A percentile compares a stretch with the other conserved stretches of the same genome.
Conservation (phyloP, 208 protist species). For the Phytomonas francai region DNA sequence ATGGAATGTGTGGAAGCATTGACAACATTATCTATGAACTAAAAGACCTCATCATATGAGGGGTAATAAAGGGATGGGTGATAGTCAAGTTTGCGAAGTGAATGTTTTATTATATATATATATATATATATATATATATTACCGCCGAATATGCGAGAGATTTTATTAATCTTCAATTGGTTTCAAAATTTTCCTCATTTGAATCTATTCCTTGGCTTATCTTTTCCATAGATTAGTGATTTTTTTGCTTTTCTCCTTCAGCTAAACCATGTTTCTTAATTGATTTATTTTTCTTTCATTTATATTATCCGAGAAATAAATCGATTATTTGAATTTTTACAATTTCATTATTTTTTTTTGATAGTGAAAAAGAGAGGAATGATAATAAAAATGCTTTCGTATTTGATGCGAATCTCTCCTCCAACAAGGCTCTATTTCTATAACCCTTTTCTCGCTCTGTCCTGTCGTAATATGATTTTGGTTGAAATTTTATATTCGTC, state of each 20-base stretch:
- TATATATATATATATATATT: neutral
- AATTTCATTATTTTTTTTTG: neutral
- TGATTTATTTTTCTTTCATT: neutral
- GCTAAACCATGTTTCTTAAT: too few species aligned
- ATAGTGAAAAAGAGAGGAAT: too few species aligned
- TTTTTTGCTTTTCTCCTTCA: neutral
- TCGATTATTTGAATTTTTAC: neutral
- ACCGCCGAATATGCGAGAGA: neutral
- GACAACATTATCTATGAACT: conserved; percentile 24
- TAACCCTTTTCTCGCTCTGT: neutral
- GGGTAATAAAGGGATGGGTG: neutral
- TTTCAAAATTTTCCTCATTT: too few species aligned
- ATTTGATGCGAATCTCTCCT: too few species aligned
- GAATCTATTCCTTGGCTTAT: too few species aligned
- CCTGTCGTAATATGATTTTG: neutral
- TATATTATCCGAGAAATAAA: neutral
- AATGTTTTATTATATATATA: neutral
- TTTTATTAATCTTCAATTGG: too few species aligned
- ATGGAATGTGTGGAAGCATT: conserved; percentile 23
- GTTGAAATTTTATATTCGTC: neutral
- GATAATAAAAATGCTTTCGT: too few species aligned
- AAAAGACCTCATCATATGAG: neutral
- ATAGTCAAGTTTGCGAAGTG: neutral
- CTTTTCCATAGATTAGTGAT: too few species aligned
- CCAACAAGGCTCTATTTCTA: neutral